phyloP scores from a whole-genome alignment of 139 green algal genomes.

The Coelastrella sp. region DNA sequence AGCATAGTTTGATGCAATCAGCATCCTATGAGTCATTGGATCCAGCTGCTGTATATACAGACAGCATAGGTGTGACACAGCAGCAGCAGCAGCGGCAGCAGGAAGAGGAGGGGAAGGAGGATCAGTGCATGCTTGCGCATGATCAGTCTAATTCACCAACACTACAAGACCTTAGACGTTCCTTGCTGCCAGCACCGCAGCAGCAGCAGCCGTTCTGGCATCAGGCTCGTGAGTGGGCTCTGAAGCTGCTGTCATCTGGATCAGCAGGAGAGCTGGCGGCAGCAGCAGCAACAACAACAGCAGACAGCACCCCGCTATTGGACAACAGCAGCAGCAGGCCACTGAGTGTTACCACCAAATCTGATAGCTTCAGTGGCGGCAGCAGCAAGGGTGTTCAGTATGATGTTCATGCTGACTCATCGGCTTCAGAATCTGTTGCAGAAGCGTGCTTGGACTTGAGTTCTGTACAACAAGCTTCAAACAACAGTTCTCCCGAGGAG shows the following conservation, averaged over 20 bases:
- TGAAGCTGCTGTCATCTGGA: background rate
- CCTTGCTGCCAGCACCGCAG: background rate
- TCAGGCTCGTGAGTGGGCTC: conserved; percentile 14
- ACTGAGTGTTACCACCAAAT: background rate
- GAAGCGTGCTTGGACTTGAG: no score
- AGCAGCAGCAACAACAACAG: background rate
- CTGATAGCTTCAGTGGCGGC: background rate
- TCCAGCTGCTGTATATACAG: no score
- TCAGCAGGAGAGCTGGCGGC: background rate
- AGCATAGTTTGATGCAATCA: no score
- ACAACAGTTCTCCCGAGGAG: no score
- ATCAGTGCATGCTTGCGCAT: no score
- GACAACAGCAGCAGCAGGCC: background rate
- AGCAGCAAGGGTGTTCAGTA: background rate
- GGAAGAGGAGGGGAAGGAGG: no score
- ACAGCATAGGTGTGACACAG: background rate
- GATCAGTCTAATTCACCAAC: no score
- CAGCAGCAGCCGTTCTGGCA: conserved; percentile 31
- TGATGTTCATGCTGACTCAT: conserved; percentile 31
- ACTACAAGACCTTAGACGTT: no score
- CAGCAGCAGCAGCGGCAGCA: background rate
- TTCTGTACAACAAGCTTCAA: no score
- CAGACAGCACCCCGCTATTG: background rate
- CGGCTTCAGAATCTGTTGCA: no score
- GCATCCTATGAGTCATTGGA: no score